Conservation (phyloP, 2,329 filamentous ascomycete genomes). For the Sporothrix phasma region DNA sequence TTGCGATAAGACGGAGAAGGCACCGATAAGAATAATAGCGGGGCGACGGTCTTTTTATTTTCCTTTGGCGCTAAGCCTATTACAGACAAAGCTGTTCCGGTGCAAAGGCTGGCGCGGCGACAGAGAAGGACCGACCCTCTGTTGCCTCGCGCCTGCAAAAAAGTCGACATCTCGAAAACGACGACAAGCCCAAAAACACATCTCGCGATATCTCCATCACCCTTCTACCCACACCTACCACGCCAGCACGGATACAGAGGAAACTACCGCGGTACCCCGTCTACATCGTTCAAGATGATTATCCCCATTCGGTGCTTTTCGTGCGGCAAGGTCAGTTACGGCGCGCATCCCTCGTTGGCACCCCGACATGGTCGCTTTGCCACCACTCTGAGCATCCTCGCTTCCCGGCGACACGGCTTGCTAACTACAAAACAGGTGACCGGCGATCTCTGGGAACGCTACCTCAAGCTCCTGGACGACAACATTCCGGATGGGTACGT, state of each 20-base stretch:
- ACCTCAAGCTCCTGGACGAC: conserved; percentile 78
- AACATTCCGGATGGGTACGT: conserved; percentile 63
- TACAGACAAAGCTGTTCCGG: conserved; percentile 1
- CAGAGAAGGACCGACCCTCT: neutral
- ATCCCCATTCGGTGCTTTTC: conserved; percentile 98
- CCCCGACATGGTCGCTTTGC: neutral
- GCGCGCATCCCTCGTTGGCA: neutral
- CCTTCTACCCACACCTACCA: neutral
- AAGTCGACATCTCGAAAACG: neutral
- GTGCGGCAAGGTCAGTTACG: conserved; percentile 75
- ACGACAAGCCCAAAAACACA: neutral
- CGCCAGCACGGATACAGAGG: neutral
- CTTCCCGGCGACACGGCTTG: neutral
- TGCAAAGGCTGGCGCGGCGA: neutral
- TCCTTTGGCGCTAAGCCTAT: conserved; percentile 15
- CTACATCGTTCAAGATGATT: conserved; percentile 56
- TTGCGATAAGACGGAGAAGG: conserved; percentile 16
- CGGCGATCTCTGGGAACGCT: conserved; percentile 94
- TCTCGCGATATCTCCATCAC: neutral
- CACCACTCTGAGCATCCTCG: neutral
- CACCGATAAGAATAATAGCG: conserved; percentile 18
- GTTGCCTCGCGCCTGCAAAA: neutral
- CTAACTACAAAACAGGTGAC: conserved; percentile 58
- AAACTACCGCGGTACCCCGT: neutral
- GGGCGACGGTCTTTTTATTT: conserved; percentile 12